These are phyloP conservation scores for Linanthus parryae DNA, from an alignment of 148 eudicot species.

Conservation along the genomic window DNA sequence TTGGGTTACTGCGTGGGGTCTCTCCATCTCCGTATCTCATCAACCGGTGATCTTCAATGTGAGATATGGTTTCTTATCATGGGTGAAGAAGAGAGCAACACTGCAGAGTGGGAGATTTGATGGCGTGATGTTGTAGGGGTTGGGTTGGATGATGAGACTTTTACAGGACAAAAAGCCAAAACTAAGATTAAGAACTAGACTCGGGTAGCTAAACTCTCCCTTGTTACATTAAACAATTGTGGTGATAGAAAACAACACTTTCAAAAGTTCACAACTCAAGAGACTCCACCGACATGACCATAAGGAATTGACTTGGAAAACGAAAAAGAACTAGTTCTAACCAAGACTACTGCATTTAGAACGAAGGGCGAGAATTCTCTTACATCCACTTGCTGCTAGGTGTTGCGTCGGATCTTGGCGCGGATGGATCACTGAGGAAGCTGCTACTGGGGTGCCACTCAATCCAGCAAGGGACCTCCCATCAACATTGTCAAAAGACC, in stretches of 20 bases:
- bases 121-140: no score
- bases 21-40: no score
- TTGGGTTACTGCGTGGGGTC: no score
- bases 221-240: conserved; percentile 15
- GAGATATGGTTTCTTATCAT: no score
- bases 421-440: conserved; percentile 19
- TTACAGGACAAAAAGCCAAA: conserved; percentile 21
- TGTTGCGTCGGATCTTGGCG: conserved; percentile 30
- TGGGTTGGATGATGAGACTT: no score
- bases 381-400: no score
- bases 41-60: no score
- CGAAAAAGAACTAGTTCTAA: not conserved
- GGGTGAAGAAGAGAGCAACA: no score
- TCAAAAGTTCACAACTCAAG: conserved; percentile 9
- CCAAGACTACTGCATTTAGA: not conserved
- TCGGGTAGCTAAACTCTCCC: conserved; percentile 15
- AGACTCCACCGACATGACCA: conserved; percentile 1
- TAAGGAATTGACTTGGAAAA: not conserved
- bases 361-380: conserved; percentile 13
- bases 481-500: conserved; percentile 62
- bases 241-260: conserved; percentile 7
- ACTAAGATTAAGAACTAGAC: conserved; percentile 11
- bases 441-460: conserved; percentile 15
- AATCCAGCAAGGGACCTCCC: conserved; percentile 23
- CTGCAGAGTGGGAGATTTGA: no score